phyloP scores from a whole-genome alignment of 164 flowering plant species.

The Magnolia officinalis region DNA sequence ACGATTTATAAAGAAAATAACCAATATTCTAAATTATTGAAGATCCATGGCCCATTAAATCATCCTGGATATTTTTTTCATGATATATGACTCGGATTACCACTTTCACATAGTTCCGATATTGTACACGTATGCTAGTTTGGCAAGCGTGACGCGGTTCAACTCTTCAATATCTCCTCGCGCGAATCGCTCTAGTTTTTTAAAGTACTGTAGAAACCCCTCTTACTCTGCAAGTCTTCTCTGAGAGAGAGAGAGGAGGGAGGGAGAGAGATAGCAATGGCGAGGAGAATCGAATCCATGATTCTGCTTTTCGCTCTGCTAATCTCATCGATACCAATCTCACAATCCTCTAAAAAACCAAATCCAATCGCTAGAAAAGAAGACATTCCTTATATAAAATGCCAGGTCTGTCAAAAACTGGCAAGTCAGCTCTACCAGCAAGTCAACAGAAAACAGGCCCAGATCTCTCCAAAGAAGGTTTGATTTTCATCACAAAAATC shows the following conservation, averaged over 20 bases:
- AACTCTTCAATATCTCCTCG: background rate
- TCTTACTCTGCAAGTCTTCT: background rate
- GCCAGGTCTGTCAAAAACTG: constrained; percentile 83
- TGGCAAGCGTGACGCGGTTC: background rate
- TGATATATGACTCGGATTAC: too few species aligned
- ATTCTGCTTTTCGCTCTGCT: constrained; percentile 20
- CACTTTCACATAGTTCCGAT: background rate
- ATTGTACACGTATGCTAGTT: background rate
- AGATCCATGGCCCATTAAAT: too few species aligned
- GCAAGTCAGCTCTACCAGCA: constrained; percentile 53
- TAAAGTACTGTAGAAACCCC: background rate
- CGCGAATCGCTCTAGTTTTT: background rate
- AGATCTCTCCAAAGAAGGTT: constrained; percentile 86
- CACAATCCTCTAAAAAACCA: constrained; percentile 48
- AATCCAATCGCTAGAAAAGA: constrained; percentile 59
- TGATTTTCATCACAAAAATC: background rate
- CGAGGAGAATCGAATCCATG: constrained; percentile 11
- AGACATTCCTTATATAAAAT: constrained; percentile 78
- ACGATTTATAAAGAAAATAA: too few species aligned
- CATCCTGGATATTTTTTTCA: too few species aligned
- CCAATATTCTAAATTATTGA: too few species aligned
- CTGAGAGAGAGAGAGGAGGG: background rate
- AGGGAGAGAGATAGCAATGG: background rate
- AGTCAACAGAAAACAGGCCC: constrained; percentile 54
- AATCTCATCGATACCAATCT: constrained; percentile 31